phyloP scores from a whole-genome alignment of 2,329 filamentous ascomycete species.

The Sclerotinia spermophila region DNA sequence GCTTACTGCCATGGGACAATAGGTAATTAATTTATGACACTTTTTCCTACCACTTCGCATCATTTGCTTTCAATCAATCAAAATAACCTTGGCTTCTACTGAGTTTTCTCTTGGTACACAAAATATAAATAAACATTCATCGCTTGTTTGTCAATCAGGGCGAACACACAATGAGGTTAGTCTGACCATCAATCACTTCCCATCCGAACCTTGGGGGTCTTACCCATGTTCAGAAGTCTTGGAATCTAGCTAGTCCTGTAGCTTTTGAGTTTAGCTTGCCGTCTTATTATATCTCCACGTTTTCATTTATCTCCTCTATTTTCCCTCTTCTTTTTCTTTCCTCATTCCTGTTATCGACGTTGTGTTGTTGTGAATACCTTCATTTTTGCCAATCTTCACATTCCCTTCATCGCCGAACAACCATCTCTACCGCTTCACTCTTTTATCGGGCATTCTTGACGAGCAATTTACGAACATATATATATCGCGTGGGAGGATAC shows the following conservation, averaged over 20 bases:
- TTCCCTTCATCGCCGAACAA: constrained; percentile 46
- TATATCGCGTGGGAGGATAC: background rate
- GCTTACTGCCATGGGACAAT: background rate
- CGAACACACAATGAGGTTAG: background rate
- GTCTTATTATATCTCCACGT: constrained; percentile 8
- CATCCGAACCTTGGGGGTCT: constrained; percentile 10
- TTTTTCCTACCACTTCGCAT: background rate
- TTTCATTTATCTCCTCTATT: constrained; percentile 10
- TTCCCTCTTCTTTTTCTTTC: constrained; percentile 31
- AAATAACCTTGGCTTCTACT: background rate
- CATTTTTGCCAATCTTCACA: constrained; percentile 47
- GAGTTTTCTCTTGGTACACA: constrained; percentile 5
- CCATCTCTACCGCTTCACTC: constrained; percentile 72
- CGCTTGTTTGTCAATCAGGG: background rate
- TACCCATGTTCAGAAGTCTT: constrained; percentile 11
- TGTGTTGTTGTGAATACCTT: constrained; percentile 20
- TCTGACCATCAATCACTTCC: constrained; percentile 4
- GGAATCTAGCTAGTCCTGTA: background rate
- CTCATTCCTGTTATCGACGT: constrained; percentile 19
- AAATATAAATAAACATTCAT: constrained; percentile 13
- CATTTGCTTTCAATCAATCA: background rate
- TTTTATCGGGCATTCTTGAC: constrained; percentile 72
- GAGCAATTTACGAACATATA: constrained; percentile 22
- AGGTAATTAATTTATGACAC: background rate
- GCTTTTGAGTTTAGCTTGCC: constrained; percentile 1